These are phyloP conservation scores for Penicillium turbatum DNA, from an alignment of 495 filamentous ascomycete genomes.

Conservation along the genomic window DNA sequence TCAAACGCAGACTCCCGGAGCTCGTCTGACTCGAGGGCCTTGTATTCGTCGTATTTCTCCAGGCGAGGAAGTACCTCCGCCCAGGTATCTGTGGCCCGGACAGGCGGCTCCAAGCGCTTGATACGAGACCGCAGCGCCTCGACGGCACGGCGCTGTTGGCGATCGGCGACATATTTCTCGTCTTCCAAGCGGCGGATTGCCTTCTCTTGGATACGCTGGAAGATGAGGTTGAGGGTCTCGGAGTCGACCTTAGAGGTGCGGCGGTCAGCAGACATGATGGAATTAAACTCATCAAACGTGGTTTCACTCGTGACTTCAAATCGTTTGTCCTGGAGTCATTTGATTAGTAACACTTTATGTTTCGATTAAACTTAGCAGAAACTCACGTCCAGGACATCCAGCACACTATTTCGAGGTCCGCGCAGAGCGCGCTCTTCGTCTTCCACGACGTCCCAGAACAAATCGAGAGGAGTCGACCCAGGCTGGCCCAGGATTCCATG, in stretches of 20 bases:
- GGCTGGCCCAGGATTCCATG: slow-evolving; percentile 77
- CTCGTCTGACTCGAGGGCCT: slow-evolving; percentile 75
- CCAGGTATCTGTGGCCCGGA: slow-evolving; percentile 73
- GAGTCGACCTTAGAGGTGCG: slow-evolving; percentile 78
- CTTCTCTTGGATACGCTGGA: slow-evolving; percentile 81
- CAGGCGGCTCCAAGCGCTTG: slow-evolving; percentile 86
- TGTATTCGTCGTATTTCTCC: slow-evolving; percentile 76
- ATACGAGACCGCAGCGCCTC: slow-evolving; percentile 84
- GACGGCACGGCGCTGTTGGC: slow-evolving; percentile 76
- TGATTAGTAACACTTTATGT: slow-evolving; percentile 15
- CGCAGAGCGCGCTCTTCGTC: slow-evolving; percentile 86
- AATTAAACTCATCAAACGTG: slow-evolving; percentile 78
- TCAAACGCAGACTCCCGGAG: slow-evolving; percentile 81
- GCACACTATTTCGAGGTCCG: slow-evolving; percentile 73
- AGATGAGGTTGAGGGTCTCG: slow-evolving; percentile 71
- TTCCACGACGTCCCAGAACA: slow-evolving; percentile 96
- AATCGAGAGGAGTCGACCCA: slow-evolving; percentile 86
- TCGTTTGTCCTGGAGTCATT: slow-evolving; percentile 65
- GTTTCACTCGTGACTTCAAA: slow-evolving; percentile 86
- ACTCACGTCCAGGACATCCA: slow-evolving; percentile 87
- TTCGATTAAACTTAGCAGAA: not conserved
- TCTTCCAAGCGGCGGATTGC: slow-evolving; percentile 72
- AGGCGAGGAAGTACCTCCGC: slow-evolving; percentile 76
- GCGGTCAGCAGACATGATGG: slow-evolving; percentile 72
- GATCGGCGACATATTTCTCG: slow-evolving; percentile 76